Base-by-base conservation (phyloP, 345 rosid genomes). In the Brassica incana region DNA sequence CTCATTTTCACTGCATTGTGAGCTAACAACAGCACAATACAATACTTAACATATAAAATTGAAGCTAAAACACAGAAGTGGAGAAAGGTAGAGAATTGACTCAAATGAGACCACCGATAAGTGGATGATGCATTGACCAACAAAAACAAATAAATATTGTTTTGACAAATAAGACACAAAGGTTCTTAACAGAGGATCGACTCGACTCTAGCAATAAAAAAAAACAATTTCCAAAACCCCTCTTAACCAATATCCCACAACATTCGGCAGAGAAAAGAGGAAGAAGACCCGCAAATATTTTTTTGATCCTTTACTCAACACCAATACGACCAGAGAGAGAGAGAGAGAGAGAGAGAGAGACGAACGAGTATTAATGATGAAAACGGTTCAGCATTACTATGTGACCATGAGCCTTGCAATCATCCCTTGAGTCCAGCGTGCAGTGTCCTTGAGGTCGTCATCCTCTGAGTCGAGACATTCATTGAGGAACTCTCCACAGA, bases 371-470 rank as follows among this genome's bases (percentile, higher is more conserved):
- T 30, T 35, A 75, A 64, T 64, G 76, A 33, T 15, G 66, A 30
- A 52, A 29, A 54, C 16, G 3, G 59, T 5, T 61, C 36, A 30
- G 3, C 10, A 54, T 54, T 61, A 75, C 2, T 71, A 70, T 2
- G 89, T 85, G 83, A 87, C 84, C 90, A 93, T 77, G 68, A 92
- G 85, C 2, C 95, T 93, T 60, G 88, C 90, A 38, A 94, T 91
- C 97, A 94, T 91, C 30, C 88, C 95, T 75, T 90, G 95, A 20
- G 95, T 84, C 98, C 97, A 94, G 71, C 80, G 83, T 52, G 97
- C 95, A 25, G 97, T 92, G 80, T 88, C 93, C 88, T 86, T 94
- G 73, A 94, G 87, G 71, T 92, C 91, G 72, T 94, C 95, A 25
- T 94, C 92, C 2, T 92, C 97, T 2, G 98, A 90, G 66, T 85